A percentile compares a stretch with the other conserved stretches of the same genome.
phyloP scores from a whole-genome alignment of 2,329 filamentous ascomycete species.

The Penicillium sp. region DNA sequence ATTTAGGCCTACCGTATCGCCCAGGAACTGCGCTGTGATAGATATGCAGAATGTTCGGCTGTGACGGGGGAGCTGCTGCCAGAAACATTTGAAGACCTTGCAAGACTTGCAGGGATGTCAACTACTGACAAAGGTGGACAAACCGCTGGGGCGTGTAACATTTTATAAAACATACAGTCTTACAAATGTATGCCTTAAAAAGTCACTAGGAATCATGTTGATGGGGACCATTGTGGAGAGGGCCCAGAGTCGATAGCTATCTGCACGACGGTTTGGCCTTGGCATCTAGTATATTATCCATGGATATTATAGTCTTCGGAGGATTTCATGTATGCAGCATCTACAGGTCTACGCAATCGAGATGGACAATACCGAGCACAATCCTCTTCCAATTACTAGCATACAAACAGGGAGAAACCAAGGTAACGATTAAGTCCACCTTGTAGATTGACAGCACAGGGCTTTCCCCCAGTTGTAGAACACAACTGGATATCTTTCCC shows the following conservation, averaged over 20 bases:
- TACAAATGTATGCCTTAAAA: not conserved
- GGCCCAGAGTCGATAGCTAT: not conserved
- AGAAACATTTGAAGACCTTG: conserved; percentile 62
- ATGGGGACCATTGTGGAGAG: not conserved
- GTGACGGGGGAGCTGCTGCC: conserved; percentile 60
- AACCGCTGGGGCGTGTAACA: conserved; percentile 42
- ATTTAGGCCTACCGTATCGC: conserved; percentile 56
- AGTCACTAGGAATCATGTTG: not conserved
- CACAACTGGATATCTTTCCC: conserved; percentile 91
- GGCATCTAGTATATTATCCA: not conserved
- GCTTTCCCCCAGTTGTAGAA: conserved; percentile 80
- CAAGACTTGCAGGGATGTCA: conserved; percentile 58
- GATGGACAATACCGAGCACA: conserved; percentile 31
- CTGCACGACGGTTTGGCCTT: not conserved
- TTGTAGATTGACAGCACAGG: conserved; percentile 81
- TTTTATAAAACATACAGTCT: conserved; percentile 31
- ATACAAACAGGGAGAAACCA: conserved; percentile 46
- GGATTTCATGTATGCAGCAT: not conserved
- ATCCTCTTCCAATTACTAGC: conserved; percentile 39
- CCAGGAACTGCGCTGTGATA: conserved; percentile 61
- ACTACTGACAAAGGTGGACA: conserved; percentile 56
- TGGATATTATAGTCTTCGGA: not conserved
- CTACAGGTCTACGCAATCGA: conserved; percentile 1
- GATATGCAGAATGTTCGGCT: conserved; percentile 64
- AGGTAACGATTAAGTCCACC: conserved; percentile 88